These are phyloP conservation scores for Aspergillus aculeatinus DNA, from an alignment of 2,329 filamentous ascomycete species.

Conservation along the genomic window DNA sequence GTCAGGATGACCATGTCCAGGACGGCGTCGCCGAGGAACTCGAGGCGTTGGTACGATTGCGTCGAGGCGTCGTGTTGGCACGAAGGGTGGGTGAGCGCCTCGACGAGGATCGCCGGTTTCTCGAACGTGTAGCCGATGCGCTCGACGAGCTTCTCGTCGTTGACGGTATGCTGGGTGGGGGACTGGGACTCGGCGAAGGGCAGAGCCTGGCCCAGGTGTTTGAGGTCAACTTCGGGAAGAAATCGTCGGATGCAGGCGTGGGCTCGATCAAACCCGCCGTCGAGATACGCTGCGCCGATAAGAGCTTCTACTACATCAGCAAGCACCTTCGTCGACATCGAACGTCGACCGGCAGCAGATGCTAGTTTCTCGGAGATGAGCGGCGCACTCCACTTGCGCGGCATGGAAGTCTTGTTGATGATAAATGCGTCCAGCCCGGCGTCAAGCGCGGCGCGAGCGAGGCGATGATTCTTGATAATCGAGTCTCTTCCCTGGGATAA, in stretches of 20 bases:
- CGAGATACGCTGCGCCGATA: conserved; percentile 71
- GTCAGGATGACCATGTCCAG: conserved; percentile 73
- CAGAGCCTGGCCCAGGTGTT: conserved; percentile 13
- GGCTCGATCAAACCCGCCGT: conserved; percentile 66
- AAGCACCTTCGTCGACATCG: conserved; percentile 72
- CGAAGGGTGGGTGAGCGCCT: conserved; percentile 79
- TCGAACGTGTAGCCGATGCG: conserved; percentile 67
- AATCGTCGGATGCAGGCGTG: conserved; percentile 66
- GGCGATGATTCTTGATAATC: conserved; percentile 72
- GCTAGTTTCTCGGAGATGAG: conserved; percentile 51
- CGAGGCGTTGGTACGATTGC: conserved; percentile 69
- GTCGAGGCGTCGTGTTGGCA: conserved; percentile 52
- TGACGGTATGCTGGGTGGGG: conserved; percentile 15
- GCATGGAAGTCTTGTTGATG: conserved; percentile 65
- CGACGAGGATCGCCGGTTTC: conserved; percentile 66
- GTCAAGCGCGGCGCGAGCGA: conserved; percentile 64
- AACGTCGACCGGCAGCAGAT: conserved; percentile 27
- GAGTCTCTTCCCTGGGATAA: conserved; percentile 67
- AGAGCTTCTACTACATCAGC: conserved; percentile 87
- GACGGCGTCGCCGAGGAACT: conserved; percentile 84
- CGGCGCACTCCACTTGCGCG: conserved; percentile 68
- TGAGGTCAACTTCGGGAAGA: conserved; percentile 53
- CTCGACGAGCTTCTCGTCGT: conserved; percentile 19
- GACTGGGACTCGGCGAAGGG: neutral
- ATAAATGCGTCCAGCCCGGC: conserved; percentile 71